These are phyloP conservation scores for Citrullus colocynthis DNA, from an alignment of 306 rosid species.

Conservation along the genomic window DNA sequence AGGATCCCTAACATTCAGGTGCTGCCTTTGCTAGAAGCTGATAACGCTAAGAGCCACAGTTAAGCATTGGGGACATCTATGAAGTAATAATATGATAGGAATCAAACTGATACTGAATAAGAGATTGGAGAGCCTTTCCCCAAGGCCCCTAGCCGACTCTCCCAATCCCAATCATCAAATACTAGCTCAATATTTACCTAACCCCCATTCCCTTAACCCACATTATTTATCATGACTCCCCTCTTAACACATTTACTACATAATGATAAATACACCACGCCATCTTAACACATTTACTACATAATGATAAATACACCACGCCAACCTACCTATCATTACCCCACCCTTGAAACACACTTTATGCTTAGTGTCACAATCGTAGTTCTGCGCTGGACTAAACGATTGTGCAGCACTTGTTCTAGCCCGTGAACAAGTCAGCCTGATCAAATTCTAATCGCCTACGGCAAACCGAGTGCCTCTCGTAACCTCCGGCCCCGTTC, in stretches of 20 bases:
- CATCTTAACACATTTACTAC: not conserved
- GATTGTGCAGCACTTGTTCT: no score
- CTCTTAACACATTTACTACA: not conserved
- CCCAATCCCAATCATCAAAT: not conserved
- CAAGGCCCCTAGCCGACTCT: not conserved
- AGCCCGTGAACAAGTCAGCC: no score
- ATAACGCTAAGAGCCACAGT: not conserved
- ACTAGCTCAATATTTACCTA: not conserved
- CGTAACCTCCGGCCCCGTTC: no score
- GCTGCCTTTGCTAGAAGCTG: not conserved
- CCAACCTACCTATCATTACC: not conserved
- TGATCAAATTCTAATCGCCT: no score
- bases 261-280: not conserved
- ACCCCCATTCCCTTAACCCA: not conserved
- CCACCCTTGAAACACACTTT: not conserved
- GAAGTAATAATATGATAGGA: not conserved
- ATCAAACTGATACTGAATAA: not conserved
- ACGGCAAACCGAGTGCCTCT: no score
- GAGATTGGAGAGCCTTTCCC: not conserved
- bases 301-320: not conserved
- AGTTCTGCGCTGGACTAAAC: no score
- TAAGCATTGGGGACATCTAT: not conserved
- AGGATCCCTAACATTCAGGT: not conserved
- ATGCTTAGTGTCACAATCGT: no score
- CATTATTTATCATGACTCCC: not conserved